phyloP scores from a whole-genome alignment of 176 grass and related monocot genomes.

The Sorghum bicolor region Sorghum_bicolor_NCBIv3 NC_012870.2:72700001-72700500 shows the following conservation, averaged over 20 bases:
- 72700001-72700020: constrained; percentile 55
- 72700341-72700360: not conserved
- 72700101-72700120: constrained; percentile 89
- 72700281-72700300: not conserved
- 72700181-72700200: constrained; percentile 43
- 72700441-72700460: too few species aligned
- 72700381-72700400: not conserved
- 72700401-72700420: not conserved
- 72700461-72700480: too few species aligned
- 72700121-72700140: constrained; percentile 78
- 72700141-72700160: constrained; percentile 66
- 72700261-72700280: not conserved
- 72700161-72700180: constrained; percentile 68
- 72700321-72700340: not conserved
- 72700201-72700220: constrained; percentile 39
- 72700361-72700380: not conserved
- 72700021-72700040: constrained; percentile 82
- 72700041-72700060: constrained; percentile 79
- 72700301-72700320: not conserved
- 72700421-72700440: too few species aligned
- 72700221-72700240: constrained; percentile 76
- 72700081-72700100: constrained; percentile 67
- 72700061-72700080: constrained; percentile 80
- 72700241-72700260: constrained; percentile 32
- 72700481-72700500: too few species aligned